phyloP scores from a whole-genome alignment of 2,329 filamentous ascomycete species.

The Leptographium procerum region DNA sequence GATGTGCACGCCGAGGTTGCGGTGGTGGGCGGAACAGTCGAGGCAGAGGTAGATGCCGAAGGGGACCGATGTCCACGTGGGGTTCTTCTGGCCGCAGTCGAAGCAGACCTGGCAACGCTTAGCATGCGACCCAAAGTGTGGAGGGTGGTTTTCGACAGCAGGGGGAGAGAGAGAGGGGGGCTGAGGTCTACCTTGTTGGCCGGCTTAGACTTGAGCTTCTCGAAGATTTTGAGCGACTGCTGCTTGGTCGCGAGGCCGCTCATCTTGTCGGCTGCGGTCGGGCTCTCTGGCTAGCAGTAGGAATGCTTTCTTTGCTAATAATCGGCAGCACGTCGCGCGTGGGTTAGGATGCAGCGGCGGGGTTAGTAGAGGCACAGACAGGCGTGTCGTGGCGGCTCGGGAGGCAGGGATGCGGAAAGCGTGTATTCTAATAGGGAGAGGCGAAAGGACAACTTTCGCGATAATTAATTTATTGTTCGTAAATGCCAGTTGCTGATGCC shows the following conservation, averaged over 20 bases:
- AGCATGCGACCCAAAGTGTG: background rate
- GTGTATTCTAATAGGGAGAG: background rate
- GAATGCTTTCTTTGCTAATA: background rate
- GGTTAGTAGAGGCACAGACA: background rate
- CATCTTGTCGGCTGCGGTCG: conserved; percentile 34
- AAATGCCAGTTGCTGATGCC: background rate
- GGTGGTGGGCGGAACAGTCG: conserved; percentile 93
- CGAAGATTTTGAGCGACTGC: conserved; percentile 93
- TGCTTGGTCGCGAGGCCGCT: conserved; percentile 73
- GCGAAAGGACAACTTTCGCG: conserved; percentile 14
- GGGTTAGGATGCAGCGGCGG: background rate
- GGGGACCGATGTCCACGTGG: conserved; percentile 95
- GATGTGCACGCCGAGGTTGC: conserved; percentile 96
- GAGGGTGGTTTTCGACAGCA: background rate
- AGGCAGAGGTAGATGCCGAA: conserved; percentile 95
- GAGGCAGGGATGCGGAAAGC: background rate
- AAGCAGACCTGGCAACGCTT: conserved; percentile 67
- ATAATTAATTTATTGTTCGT: conserved; percentile 6
- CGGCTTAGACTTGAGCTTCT: conserved; percentile 88
- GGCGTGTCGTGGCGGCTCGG: background rate
- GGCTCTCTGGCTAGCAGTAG: background rate
- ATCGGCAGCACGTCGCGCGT: background rate
- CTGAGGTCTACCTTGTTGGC: conserved; percentile 70
- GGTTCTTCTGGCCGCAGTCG: conserved; percentile 94
- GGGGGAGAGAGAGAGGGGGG: too few relatives aligned